Conservation (phyloP, 495 filamentous ascomycete species). For the Penicillium turbatum region DNA sequence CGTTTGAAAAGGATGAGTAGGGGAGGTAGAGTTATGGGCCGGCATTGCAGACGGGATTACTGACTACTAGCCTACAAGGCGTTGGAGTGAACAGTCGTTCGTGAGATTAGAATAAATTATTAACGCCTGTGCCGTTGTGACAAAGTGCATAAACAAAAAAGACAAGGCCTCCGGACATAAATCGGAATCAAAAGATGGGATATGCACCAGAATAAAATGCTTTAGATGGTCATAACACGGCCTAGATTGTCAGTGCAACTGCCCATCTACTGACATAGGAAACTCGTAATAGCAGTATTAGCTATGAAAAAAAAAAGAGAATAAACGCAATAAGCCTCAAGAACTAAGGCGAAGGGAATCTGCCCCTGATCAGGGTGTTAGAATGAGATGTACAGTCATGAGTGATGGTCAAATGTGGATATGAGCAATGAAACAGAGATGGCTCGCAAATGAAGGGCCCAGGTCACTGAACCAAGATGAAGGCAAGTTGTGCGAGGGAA, state of each 20-base stretch:
- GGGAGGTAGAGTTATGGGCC: neutral
- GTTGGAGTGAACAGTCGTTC: slow-evolving; percentile 5
- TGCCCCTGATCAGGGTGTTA: neutral
- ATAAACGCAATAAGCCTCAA: neutral
- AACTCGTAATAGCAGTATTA: slow-evolving; percentile 30
- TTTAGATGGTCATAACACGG: slow-evolving; percentile 10
- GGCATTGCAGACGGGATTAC: no score
- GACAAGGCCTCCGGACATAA: slow-evolving; percentile 13
- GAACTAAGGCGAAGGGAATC: slow-evolving; percentile 3
- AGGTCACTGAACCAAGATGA: slow-evolving; percentile 2
- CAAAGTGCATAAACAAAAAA: slow-evolving; percentile 7
- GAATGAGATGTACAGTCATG: slow-evolving; percentile 11
- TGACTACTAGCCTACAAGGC: neutral
- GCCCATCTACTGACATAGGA: slow-evolving; percentile 31
- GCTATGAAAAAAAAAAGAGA: slow-evolving; percentile 8
- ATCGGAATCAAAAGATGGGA: slow-evolving; percentile 17
- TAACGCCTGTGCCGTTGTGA: slow-evolving; percentile 10
- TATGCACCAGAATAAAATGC: slow-evolving; percentile 17
- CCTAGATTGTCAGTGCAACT: slow-evolving; percentile 10
- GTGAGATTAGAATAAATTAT: slow-evolving; percentile 4
- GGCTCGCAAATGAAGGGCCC: slow-evolving; percentile 1
- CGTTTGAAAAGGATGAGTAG: slow-evolving; percentile 33
- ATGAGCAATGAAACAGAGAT: slow-evolving; percentile 21
- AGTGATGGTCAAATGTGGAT: slow-evolving; percentile 17
- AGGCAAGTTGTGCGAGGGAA: slow-evolving; percentile 11